Evolutionary conservation across 495 filamentous ascomycete genomes (phyloP).

Genomic region (Trichoderma gamsii): DNA sequence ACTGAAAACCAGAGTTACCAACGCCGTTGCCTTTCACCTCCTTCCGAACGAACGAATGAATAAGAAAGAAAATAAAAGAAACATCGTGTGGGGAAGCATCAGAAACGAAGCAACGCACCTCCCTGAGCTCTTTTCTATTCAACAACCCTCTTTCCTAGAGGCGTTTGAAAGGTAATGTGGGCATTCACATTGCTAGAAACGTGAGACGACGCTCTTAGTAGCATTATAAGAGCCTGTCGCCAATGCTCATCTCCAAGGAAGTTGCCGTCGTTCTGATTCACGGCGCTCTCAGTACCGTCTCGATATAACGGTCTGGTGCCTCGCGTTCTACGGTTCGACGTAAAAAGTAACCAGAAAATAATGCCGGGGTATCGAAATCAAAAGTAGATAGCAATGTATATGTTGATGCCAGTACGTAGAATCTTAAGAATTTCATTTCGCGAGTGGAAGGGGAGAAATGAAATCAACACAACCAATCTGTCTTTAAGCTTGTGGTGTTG

Average conservation of each 20-base stretch:
- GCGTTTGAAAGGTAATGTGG: not conserved
- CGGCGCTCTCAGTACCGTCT: not conserved
- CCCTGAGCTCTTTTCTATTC: not conserved
- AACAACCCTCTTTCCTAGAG: not conserved
- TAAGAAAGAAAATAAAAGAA: not conserved
- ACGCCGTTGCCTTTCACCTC: not conserved
- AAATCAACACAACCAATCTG: not conserved
- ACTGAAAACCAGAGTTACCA: not conserved
- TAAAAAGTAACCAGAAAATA: not conserved
- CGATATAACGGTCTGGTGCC: not conserved
- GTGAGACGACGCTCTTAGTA: not conserved
- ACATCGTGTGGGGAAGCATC: not conserved
- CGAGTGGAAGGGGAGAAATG: not conserved
- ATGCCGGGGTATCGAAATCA: slow-evolving; percentile 6
- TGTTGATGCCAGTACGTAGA: not conserved
- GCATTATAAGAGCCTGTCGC: not conserved
- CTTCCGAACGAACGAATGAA: not conserved
- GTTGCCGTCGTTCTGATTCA: not conserved
- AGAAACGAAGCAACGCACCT: not conserved
- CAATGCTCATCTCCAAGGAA: not conserved
- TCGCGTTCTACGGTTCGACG: not conserved
- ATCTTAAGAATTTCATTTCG: not conserved
- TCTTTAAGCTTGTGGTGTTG: not conserved
- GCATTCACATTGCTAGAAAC: not conserved
- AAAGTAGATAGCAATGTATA: not conserved